These are phyloP conservation scores for Aristolochia californica DNA, from an alignment of 164 flowering plant genomes.

Conservation along the genomic window DNA sequence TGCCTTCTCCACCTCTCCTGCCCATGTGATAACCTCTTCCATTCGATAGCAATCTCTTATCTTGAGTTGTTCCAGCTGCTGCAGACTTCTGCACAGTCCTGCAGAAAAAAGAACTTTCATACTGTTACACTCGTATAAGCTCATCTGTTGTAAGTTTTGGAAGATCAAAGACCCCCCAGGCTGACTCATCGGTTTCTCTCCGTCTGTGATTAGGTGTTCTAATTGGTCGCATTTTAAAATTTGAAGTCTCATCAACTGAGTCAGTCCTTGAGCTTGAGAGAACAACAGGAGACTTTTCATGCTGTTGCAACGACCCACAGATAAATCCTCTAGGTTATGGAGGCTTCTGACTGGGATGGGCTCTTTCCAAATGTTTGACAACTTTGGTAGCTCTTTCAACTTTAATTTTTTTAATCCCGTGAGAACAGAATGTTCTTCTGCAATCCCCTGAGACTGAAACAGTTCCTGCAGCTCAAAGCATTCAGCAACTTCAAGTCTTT, in stretches of 20 bases:
- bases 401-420: not conserved
- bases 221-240: not conserved
- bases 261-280: not conserved
- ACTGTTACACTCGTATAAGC: not conserved
- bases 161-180: not conserved
- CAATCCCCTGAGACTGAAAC: not conserved
- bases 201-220: not conserved
- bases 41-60: not conserved
- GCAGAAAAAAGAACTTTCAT: not conserved
- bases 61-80: not conserved
- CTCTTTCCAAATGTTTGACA: not conserved
- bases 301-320: not conserved
- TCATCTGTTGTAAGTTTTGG: not conserved
- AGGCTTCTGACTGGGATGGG: conserved; percentile 2
- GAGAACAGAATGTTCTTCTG: not conserved
- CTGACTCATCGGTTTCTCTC: not conserved
- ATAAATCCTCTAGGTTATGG: not conserved
- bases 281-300: not conserved
- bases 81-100: not conserved
- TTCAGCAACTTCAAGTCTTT: not conserved
- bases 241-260: not conserved
- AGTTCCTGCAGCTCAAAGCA: conserved; percentile 6
- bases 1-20: not conserved
- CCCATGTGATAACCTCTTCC: not conserved
- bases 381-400: not conserved